A percentile compares a stretch with the other conserved stretches of the same genome.
Conservation (phyloP, 805 yeast species). For the Suhomyces emberorum region DNA sequence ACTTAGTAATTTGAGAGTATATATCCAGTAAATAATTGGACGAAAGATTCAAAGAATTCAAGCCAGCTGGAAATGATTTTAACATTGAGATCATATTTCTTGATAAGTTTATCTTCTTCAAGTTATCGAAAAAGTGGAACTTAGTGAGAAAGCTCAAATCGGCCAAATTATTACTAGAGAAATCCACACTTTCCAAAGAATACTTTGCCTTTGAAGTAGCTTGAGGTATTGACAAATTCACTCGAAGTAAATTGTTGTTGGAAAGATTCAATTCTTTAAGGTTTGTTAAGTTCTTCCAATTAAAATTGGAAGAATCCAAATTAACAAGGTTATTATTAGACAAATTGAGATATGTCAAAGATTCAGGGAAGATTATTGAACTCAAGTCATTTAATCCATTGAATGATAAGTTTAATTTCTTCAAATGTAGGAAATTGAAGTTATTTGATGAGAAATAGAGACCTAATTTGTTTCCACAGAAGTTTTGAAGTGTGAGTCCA, state of each 20-base stretch:
- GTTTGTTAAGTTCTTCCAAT: slow-evolving; percentile 11
- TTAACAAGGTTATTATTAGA: slow-evolving; percentile 24
- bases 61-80: slow-evolving; percentile 11
- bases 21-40: slow-evolving; percentile 18
- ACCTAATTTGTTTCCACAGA: slow-evolving; percentile 12
- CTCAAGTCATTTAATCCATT: slow-evolving; percentile 23
- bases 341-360: slow-evolving; percentile 19
- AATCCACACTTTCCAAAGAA: slow-evolving; percentile 14
- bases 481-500: slow-evolving; percentile 12
- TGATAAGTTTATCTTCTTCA: slow-evolving; percentile 21
- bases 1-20: slow-evolving; percentile 4
- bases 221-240: background rate
- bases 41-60: slow-evolving; percentile 16
- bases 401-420: slow-evolving; percentile 25
- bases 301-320: slow-evolving; percentile 15
- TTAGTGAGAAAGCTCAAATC: slow-evolving; percentile 4
- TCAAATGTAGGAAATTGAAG: slow-evolving; percentile 11
- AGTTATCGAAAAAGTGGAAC: slow-evolving; percentile 8
- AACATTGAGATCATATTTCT: slow-evolving; percentile 19
- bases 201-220: background rate
- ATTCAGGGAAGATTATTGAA: slow-evolving; percentile 17
- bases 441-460: slow-evolving; percentile 8
- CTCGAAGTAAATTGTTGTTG: slow-evolving; percentile 20
- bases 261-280: slow-evolving; percentile 18
- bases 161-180: slow-evolving; percentile 25